Evolutionary conservation across 1,284 basidiomycete genomes (phyloP), one percentile per base, ranked within the genome.

Genomic region (Leccinum subrobustum): DNA sequence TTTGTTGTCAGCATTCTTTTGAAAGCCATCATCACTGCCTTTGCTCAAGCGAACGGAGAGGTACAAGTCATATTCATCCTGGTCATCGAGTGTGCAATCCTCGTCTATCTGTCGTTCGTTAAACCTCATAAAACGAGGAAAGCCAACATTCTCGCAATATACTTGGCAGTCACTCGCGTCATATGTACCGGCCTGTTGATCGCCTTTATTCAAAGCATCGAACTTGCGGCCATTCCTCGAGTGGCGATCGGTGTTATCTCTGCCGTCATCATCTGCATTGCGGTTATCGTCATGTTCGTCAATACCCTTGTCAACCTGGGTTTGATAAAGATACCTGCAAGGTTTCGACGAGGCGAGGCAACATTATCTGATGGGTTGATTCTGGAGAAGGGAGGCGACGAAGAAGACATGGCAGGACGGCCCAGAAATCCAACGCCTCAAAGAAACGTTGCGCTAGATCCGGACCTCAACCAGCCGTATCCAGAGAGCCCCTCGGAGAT

Each of bases 41-140:
- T 93, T 64, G 91, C 82, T 5, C 80, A 87, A 54, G 67, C 72
- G 4, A 83, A 83, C 60, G 90, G 88, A 3, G 82, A 84, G 65
- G 85, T 83, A 0, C 94, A 96, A 69, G 79, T 94, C 54, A 81
- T 90, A 63, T 76, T 87, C 35, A 80, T 92, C 60, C 74, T 95
- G 59, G 76, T 89, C 62, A 74, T 91, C 53, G 94, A 96, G 72
- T 71, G 83, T 51, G 71, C 83, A 33, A 72, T 89, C 11, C 76
- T 95, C 29, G 71, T 83, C 52, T 73, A 79, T 1, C 72, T 89
- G 44, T 66, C 89, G 56, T 69, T 81, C 44, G 77, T 88, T 63
- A 82, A 79, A 59, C 89, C 86, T 42, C 79, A 80, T 73, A 78
- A 77, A 63, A 85, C 83, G 2, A 80, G 81, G 64, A 80, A 84